Evolutionary conservation across 495 filamentous ascomycete genomes (phyloP).

Genomic region (Hypoxylon cercidicola): DNA sequence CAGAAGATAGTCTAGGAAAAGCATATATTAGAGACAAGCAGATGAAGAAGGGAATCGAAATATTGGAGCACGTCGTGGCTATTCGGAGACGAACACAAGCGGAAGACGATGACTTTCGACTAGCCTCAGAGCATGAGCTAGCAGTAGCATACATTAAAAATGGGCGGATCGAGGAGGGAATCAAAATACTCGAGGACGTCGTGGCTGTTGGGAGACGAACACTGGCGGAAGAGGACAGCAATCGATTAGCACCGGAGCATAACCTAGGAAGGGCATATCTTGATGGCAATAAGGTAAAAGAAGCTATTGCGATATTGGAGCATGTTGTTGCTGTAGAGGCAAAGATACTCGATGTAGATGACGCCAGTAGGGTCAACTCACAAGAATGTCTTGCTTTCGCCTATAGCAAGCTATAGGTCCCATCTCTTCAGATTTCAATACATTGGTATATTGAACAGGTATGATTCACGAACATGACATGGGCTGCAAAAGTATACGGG

Average conservation of each 20-base stretch:
- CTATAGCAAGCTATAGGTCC: neutral
- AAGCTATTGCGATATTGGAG: slow-evolving; percentile 15
- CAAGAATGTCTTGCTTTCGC: neutral
- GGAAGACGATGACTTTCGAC: neutral
- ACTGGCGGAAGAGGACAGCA: neutral
- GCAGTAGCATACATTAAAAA: neutral
- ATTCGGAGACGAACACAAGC: neutral
- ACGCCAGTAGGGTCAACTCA: neutral
- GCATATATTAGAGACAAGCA: neutral
- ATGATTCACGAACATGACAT: too few relatives aligned
- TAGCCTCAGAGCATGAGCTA: neutral
- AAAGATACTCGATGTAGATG: neutral
- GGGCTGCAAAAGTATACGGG: too few relatives aligned
- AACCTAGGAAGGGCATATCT: neutral
- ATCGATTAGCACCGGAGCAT: neutral
- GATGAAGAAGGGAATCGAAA: neutral
- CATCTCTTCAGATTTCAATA: too few relatives aligned
- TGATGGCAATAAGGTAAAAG: neutral
- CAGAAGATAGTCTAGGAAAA: neutral
- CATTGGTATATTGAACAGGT: too few relatives aligned
- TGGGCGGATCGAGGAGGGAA: slow-evolving; percentile 4
- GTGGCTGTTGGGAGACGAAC: slow-evolving; percentile 18
- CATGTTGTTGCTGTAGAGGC: slow-evolving; percentile 39
- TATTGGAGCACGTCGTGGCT: neutral
- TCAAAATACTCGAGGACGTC: slow-evolving; percentile 32